Percentiles rank a stretch among this genome's conserved stretches.
Evolutionary conservation across 805 yeast genomes (phyloP).

Genomic region (Sungouiozyma ichnusensis): DNA sequence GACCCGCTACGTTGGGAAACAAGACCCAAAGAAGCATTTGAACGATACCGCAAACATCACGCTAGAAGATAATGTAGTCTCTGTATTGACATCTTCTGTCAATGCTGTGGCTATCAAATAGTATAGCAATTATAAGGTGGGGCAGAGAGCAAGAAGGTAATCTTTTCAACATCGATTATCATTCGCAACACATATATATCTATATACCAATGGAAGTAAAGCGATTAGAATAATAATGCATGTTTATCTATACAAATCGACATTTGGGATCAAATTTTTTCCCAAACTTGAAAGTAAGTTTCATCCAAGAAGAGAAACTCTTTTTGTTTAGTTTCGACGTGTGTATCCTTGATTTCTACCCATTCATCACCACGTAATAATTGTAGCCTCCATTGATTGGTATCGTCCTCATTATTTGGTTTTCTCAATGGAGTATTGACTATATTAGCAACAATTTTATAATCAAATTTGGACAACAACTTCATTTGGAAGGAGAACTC

Average conservation of each 20-base stretch:
- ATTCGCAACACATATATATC: no score
- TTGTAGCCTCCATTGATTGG: constrained; percentile 41
- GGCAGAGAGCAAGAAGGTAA: neutral
- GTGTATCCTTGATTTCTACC: constrained; percentile 48
- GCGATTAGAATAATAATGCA: neutral
- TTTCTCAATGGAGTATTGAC: constrained; percentile 26
- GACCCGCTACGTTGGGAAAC: constrained; percentile 95
- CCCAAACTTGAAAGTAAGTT: constrained; percentile 62
- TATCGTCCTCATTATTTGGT: constrained; percentile 22
- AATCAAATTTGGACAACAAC: constrained; percentile 21
- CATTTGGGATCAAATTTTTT: constrained; percentile 14
- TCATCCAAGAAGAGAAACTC: constrained; percentile 55
- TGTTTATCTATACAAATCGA: neutral
- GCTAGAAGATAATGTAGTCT: constrained; percentile 83
- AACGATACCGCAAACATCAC: constrained; percentile 76
- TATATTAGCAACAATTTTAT: constrained; percentile 41
- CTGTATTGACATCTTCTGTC: constrained; percentile 79
- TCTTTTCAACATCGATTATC: neutral
- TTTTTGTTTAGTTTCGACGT: constrained; percentile 36
- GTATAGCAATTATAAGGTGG: constrained; percentile 1
- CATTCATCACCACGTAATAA: constrained; percentile 39
- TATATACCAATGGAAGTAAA: constrained; percentile 1
- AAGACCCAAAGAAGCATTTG: constrained; percentile 96
- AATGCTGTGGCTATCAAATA: constrained; percentile 82
- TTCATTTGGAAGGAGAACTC: constrained; percentile 39